Evolutionary conservation across 2,329 filamentous ascomycete genomes (phyloP).

Genomic region (Emmonsiellopsis sp.): DNA sequence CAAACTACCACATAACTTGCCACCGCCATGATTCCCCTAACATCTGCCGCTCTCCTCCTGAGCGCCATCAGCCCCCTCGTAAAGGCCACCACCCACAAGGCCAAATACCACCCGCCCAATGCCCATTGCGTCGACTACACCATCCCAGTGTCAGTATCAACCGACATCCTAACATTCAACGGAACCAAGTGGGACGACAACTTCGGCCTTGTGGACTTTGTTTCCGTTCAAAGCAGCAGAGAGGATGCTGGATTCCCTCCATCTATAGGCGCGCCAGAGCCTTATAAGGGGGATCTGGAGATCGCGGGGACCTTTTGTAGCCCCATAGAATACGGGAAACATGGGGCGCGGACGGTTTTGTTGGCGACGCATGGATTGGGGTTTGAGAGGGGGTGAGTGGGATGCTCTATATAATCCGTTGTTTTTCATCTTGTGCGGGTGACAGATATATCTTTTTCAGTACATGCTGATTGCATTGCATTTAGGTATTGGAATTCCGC

Average conservation of each 20-base stretch:
- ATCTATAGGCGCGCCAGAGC: not conserved
- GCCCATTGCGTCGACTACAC: not conserved
- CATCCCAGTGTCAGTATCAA: not conserved
- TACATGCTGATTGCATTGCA: conserved; percentile 6
- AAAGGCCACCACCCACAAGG: not conserved
- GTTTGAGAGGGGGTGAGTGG: not conserved
- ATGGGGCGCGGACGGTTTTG: not conserved
- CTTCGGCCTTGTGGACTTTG: not conserved
- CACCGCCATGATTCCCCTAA: too few relatives aligned
- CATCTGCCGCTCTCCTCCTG: not conserved
- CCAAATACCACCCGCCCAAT: not conserved
- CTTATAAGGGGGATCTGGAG: not conserved
- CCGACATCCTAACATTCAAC: not conserved
- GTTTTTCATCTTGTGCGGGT: too few relatives aligned
- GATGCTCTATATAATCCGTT: too few relatives aligned
- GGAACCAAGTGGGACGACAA: not conserved
- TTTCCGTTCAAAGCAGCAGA: not conserved
- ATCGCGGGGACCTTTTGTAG: not conserved
- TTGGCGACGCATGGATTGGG: not conserved
- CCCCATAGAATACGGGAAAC: not conserved
- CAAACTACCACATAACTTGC: too few relatives aligned
- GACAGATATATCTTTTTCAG: too few relatives aligned
- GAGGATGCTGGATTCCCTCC: not conserved
- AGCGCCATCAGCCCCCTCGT: not conserved
- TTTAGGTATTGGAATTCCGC: conserved; percentile 14